Conservation (phyloP, 139 green algal species). For the Chlorella sp. region DNA sequence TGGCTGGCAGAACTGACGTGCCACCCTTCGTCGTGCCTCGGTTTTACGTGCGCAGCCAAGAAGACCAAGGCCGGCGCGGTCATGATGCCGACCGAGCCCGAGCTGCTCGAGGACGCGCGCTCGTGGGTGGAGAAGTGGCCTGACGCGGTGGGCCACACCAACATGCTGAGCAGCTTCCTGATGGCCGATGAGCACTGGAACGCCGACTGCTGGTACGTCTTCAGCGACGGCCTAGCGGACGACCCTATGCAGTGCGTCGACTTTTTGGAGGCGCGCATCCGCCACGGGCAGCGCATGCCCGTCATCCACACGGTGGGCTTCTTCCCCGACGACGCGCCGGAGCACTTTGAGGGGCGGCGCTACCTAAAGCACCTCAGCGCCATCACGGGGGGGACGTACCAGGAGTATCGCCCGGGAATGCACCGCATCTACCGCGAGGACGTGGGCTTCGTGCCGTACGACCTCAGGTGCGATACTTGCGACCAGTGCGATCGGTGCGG, state of each 20-base stretch:
- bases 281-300: slow-evolving; percentile 19
- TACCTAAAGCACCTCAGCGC: slow-evolving; percentile 41
- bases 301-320: slow-evolving; percentile 55
- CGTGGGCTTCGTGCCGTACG: slow-evolving; percentile 22
- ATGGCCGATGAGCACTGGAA: slow-evolving; percentile 29
- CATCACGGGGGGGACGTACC: slow-evolving; percentile 45
- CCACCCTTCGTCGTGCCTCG: no score
- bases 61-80: slow-evolving; percentile 8
- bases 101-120: slow-evolving; percentile 40
- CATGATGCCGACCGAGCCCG: slow-evolving; percentile 27
- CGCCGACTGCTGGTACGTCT: slow-evolving; percentile 48
- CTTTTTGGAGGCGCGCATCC: slow-evolving; percentile 18
- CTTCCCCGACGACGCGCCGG: slow-evolving; percentile 26
- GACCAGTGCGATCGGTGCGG: no score
- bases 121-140: slow-evolving; percentile 62
- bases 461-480: slow-evolving; percentile 27
- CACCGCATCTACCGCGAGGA: slow-evolving; percentile 23
- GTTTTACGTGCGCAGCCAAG: not conserved
- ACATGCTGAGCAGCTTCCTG: slow-evolving; percentile 18
- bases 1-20: no score
- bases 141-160: slow-evolving; percentile 35
- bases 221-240: slow-evolving; percentile 48
- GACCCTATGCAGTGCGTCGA: slow-evolving; percentile 34
- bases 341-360: slow-evolving; percentile 33
- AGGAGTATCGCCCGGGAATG: slow-evolving; percentile 18